Base-by-base conservation (phyloP, 495 filamentous ascomycete genomes). In the Cercophora newfieldiana region DNA sequence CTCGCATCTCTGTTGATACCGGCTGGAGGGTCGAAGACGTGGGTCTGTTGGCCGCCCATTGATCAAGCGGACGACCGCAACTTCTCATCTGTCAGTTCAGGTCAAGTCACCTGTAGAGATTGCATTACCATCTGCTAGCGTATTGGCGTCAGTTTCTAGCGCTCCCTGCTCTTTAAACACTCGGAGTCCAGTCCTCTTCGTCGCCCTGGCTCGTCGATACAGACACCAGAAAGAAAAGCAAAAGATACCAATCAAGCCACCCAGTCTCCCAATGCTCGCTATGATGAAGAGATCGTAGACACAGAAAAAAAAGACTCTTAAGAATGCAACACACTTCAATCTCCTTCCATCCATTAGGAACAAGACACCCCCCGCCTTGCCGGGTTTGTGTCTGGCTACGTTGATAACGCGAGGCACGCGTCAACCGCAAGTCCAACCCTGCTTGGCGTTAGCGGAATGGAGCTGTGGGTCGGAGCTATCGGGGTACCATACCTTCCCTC, bases 361-460 rank as follows among this genome's bases (percentile, higher is more conserved):
- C 0, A 21, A 51, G 12, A 30, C 21, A 7, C 10, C 25, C 30
- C 10, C 8, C 33, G 14, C 28, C 29, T 30, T 47, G 21, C 16
- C 28, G 29, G 19, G 30, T 14, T n/a, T 10, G 22, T 30, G 26
- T 21, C 53, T 55, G 22, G 49, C 71, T 61, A 86, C 25, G 82
- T 66, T 57, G 85, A 94, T 55, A 97, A 78, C 59, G 93, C 91
- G 65, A 97, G 86, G 75, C 93, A 97, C 19, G 93, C 93, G 77
- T 97, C 93, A 18, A 97, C 93, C 3, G 93, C 93, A 47, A 93
- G 81, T 25, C 93, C 93, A 68, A 97, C 91, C 77, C 93, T 96
- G 68, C 33, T 65, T 24, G 67, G 44, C 65, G 48, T 73, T 16
- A 71, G 73, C 67, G 73, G 68, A 49, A 44, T 25, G 8, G 7